A percentile compares a stretch with the other conserved stretches of the same genome.
phyloP scores from a whole-genome alignment of 179 eudicot species.

The Pouteria campechiana region DNA sequence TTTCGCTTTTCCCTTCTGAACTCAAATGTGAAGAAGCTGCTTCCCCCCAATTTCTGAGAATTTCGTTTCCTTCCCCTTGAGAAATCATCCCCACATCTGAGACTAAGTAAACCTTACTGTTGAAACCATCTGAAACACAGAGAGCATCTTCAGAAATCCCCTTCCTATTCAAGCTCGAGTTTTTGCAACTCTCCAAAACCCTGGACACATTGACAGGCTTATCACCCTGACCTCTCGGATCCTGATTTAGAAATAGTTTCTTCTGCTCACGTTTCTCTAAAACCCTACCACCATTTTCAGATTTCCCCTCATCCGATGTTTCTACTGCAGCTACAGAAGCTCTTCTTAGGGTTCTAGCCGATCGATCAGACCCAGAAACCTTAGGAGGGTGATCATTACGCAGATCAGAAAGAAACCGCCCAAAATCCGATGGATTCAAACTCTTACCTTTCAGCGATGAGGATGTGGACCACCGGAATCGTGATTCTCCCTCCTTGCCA shows the following conservation, averaged over 20 bases:
- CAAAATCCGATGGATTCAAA: conserved; percentile 65
- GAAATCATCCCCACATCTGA: background rate
- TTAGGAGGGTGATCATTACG: conserved; percentile 27
- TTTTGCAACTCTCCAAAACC: conserved; percentile 11
- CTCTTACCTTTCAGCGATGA: conserved; percentile 77
- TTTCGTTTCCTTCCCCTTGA: background rate
- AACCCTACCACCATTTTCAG: conserved; percentile 15
- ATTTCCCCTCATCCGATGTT: conserved; percentile 9
- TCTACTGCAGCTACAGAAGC: conserved; percentile 8
- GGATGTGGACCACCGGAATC: conserved; percentile 24
- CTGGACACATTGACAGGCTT: conserved; percentile 9
- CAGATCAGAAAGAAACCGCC: conserved; percentile 38
- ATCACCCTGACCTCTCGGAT: conserved; percentile 8
- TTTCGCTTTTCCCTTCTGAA: conserved; percentile 5
- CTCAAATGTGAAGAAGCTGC: background rate
- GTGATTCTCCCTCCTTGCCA: conserved; percentile 10
- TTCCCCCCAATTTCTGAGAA: background rate
- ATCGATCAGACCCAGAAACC: conserved; percentile 19
- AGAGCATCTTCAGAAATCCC: too few species aligned
- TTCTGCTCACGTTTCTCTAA: conserved; percentile 16
- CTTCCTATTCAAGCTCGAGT: background rate
- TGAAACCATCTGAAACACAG: too few species aligned
- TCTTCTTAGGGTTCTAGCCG: conserved; percentile 10
- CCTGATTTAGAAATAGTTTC: conserved; percentile 18
- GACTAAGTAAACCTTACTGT: too few species aligned